Conservation (phyloP, 441 rosid genomes). For the Aquilaria agallochum region DNA sequence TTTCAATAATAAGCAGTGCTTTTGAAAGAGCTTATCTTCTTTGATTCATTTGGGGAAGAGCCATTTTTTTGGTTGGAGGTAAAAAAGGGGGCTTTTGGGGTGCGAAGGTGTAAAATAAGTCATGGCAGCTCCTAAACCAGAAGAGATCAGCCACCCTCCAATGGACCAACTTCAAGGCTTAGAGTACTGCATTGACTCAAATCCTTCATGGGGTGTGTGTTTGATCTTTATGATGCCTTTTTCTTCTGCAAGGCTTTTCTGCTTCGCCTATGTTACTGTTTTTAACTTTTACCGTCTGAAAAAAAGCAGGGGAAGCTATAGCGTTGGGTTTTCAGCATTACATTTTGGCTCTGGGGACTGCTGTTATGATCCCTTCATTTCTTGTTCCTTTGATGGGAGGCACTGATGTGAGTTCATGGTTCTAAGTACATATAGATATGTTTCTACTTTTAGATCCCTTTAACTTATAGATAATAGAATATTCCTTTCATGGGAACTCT, state of each 20-base stretch:
- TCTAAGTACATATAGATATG: neutral
- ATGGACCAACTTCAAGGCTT: constrained; percentile 99
- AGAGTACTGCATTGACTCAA: constrained; percentile 99
- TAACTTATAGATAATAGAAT: neutral
- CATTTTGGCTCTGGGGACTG: constrained; percentile 93
- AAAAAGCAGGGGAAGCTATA: constrained; percentile 77
- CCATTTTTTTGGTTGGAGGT: constrained; percentile 26
- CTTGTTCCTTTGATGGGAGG: constrained; percentile 99
- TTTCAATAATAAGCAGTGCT: constrained; percentile 1
- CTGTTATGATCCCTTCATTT: constrained; percentile 98
- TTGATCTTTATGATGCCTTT: too few relatives aligned
- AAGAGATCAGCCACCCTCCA: constrained; percentile 89
- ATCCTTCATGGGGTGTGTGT: constrained; percentile 92
- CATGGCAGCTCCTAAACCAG: constrained; percentile 91
- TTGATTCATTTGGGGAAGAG: constrained; percentile 28
- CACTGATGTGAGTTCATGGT: constrained; percentile 55
- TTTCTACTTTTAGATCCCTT: neutral
- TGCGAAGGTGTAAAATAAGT: constrained; percentile 8
- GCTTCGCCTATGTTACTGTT: constrained; percentile 3
- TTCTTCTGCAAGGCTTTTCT: neutral
- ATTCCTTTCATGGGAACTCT: neutral
- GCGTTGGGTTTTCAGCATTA: constrained; percentile 98
- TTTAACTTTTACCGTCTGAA: constrained; percentile 14
- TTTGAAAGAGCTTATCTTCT: constrained; percentile 14
- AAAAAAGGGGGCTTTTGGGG: neutral